Evolutionary conservation across 306 rosid species (phyloP).

Genomic region (Abrus precatorius): DNA sequence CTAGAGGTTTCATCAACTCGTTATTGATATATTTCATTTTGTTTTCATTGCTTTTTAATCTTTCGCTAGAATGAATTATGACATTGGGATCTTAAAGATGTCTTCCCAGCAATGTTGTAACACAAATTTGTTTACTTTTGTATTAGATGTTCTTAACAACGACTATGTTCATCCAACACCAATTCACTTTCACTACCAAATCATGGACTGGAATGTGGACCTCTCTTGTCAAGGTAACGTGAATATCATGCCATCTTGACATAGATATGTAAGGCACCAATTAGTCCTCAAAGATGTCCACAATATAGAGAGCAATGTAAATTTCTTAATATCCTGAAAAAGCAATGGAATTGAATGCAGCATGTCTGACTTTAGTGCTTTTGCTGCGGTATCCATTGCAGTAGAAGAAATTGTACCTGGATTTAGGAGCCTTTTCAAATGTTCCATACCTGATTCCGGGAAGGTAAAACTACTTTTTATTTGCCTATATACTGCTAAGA

Average conservation of each 20-base stretch:
- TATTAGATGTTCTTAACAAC: conserved; percentile 69
- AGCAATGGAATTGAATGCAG: conserved; percentile 9
- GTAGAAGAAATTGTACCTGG: conserved; percentile 70
- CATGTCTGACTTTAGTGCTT: conserved; percentile 32
- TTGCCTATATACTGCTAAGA: conserved; percentile 21
- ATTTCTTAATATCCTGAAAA: conserved; percentile 7
- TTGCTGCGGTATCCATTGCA: conserved; percentile 50
- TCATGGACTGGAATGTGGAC: conserved; percentile 65
- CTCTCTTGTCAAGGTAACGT: conserved; percentile 69
- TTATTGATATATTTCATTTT: not conserved
- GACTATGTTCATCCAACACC: conserved; percentile 61
- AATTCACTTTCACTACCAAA: conserved; percentile 54
- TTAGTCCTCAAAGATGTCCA: conserved; percentile 19
- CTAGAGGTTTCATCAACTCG: conserved; percentile 63
- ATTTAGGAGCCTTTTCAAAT: conserved; percentile 58
- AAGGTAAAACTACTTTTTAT: conserved; percentile 51
- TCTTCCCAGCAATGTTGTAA: conserved; percentile 40
- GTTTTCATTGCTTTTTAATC: not conserved
- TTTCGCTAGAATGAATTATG: conserved; percentile 13
- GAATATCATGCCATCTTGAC: not conserved
- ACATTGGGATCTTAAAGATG: conserved; percentile 2
- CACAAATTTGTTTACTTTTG: conserved; percentile 42
- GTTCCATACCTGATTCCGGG: conserved; percentile 63
- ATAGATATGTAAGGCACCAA: conserved; percentile 7
- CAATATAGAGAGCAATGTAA: conserved; percentile 25